Evolutionary conservation across 2,329 filamentous ascomycete species (phyloP), one percentile per base, ranked within the genome.

Genomic region (Aspergillus sp.): DNA sequence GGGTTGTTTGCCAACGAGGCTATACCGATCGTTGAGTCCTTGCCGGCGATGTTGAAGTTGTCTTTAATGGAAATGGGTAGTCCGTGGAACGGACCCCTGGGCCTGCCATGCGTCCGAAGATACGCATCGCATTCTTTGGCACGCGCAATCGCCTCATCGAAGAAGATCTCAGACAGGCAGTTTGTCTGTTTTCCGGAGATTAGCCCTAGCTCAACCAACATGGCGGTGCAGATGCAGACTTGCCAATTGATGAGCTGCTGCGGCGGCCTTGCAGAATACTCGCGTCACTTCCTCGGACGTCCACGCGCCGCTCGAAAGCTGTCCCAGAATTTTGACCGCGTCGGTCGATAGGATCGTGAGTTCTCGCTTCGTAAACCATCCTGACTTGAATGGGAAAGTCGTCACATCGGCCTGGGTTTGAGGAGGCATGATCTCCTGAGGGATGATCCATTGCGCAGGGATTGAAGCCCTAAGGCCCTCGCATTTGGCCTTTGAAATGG

Each of bases 161-260:
- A 84, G 55, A 86, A 77, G 23, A 81, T 79, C 61, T 86, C 83
- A 0, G 80, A 84, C 5, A 87, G 71, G 66, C 85, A 87, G 60
- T 86, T 86, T 41, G 82, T 85, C 82, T 84, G 11, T 31, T 1
- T 1, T 31, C 3, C 5, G 1, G 0, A 1, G 9, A 31, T 31
- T 31, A 31, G 6, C 9, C 41, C 4, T 46, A 41, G 4, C 27
- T 12, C 27, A 1, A 11, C 27, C 3, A 3, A 31, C 5, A 31
- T 8, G 2, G 23, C 2, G 2, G 6, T 41, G 6, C 6, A 14
- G 31, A 39, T 17, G 15, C 27, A 9, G n/a, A 5, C 21, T 11
- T 70, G 82, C 80, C 64, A 84, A 63, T 69, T 85, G 82, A 62
- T 85, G 82, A 7, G 82, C 82, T 19, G 82, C 79, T 4, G 80